phyloP scores from a whole-genome alignment of 1,284 basidiomycete genomes.

The Melampsora larici-populina region DNA sequence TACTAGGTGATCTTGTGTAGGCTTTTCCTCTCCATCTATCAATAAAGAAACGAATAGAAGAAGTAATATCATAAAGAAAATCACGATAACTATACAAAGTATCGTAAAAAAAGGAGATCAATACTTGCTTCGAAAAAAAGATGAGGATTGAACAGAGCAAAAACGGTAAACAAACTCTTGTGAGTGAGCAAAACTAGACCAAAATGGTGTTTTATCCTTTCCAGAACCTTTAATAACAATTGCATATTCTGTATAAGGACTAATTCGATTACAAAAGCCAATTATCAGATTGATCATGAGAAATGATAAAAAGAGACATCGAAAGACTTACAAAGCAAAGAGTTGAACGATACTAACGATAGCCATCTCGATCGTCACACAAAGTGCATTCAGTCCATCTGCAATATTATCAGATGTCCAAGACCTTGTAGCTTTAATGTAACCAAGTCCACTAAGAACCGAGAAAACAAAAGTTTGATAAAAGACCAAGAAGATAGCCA shows the following conservation, averaged over 20 bases:
- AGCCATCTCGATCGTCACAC: conserved; percentile 72
- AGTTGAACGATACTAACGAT: conserved; percentile 26
- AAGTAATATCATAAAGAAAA: conserved; percentile 18
- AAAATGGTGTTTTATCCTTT: conserved; percentile 15
- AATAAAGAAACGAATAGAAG: conserved; percentile 6
- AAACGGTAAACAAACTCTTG: conserved; percentile 25
- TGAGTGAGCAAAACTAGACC: conserved; percentile 30
- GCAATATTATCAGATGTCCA: conserved; percentile 58
- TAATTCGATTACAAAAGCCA: background rate
- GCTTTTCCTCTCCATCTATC: conserved; percentile 8
- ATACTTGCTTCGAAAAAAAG: background rate
- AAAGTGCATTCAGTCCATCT: conserved; percentile 74
- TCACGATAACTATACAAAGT: conserved; percentile 29
- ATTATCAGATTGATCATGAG: background rate
- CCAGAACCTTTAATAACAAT: conserved; percentile 37
- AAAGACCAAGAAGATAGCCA: conserved; percentile 69
- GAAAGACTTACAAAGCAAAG: conserved; percentile 13
- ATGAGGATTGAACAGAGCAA: no score
- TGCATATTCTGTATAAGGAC: conserved; percentile 36
- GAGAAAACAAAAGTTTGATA: conserved; percentile 52
- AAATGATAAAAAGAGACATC: background rate
- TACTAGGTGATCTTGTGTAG: conserved; percentile 6
- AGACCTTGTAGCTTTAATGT: conserved; percentile 58
- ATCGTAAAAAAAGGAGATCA: background rate
- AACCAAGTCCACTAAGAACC: conserved; percentile 52